Base-by-base conservation (phyloP, 1,284 basidiomycete genomes). In the Irpex lacteus region DNA sequence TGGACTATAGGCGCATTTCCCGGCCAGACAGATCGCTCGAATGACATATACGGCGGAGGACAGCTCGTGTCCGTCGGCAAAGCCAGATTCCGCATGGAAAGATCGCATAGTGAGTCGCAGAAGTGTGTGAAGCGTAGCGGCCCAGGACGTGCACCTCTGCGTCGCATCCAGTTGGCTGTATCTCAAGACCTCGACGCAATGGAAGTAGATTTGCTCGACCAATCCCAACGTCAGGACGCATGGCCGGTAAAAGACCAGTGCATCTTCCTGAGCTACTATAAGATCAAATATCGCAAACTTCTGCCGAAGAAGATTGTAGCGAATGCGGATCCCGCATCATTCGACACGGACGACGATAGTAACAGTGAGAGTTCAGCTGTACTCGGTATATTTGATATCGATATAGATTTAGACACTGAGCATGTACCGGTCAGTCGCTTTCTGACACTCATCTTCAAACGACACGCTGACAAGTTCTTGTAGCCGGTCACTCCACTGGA, bases 401-500 rank as follows among this genome's bases (percentile, higher is more conserved):
- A 47, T 11, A 47, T 47, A 47, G 40, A 47, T 13, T 47, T n/a
- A 1, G 40, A 47, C 3, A 11, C 40, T 47, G 40, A n/a, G n/a
- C 40, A 47, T 47, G n/a, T n/a, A 11, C 40, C 40, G 11, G 40
- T 47, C 13, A 47, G 40, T 47, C 11, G 11, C n/a, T 13, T 13
- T 47, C n/a, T 47, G n/a, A 11, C 40, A n/a, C 40, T 47, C 40
- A n/a, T 2, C 11, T 0, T 2, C 7, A 47, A n/a, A 13, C n/a
- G 2, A n/a, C 1, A 47, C 40, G 8, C 56, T 18, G 54, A 62
- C 34, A 4, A 36, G 57, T 59, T 26, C 7, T 13, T 13, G 38
- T 21, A 47, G 47, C 71, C 64, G 40, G 13, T 11, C 11, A 47
- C 40, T 47, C 40, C 40, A 1, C 40, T 47, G 40, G 40, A 47